These are phyloP conservation scores for Phylloboletellus chloephorus DNA, from an alignment of 1,284 basidiomycete genomes.

Conservation along the genomic window DNA sequence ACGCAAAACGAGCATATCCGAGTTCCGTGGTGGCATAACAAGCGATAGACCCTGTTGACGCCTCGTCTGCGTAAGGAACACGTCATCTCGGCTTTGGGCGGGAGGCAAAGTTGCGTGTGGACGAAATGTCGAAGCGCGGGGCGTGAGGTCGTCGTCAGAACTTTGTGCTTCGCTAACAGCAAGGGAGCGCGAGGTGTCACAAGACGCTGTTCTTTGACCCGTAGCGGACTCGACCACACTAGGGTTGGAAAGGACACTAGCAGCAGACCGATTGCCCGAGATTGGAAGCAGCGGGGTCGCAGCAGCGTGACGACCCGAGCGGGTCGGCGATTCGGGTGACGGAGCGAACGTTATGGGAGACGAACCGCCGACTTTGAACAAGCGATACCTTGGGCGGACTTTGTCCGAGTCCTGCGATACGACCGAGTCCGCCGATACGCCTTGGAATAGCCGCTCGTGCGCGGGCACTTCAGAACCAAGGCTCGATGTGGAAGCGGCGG, in stretches of 20 bases:
- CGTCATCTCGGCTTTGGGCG: background rate
- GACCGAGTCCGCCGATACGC: conserved; percentile 9
- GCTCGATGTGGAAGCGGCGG: conserved; percentile 26
- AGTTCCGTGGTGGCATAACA: conserved; percentile 13
- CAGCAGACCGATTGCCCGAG: conserved; percentile 9
- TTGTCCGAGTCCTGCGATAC: conserved; percentile 10
- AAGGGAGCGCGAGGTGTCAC: conserved; percentile 9
- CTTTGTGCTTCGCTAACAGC: conserved; percentile 5
- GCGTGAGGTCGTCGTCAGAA: conserved; percentile 26
- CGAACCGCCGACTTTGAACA: conserved; percentile 1
- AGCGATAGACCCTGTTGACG: conserved; percentile 16
- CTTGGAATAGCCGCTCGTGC: conserved; percentile 25
- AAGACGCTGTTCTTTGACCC: conserved; percentile 5
- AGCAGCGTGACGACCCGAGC: conserved; percentile 1
- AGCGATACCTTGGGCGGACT: background rate
- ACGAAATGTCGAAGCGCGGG: conserved; percentile 19
- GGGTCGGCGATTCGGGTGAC: background rate
- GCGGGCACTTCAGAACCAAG: conserved; percentile 28
- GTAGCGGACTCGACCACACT: conserved; percentile 5
- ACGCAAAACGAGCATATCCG: conserved; percentile 6
- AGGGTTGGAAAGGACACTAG: conserved; percentile 1
- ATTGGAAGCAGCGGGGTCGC: conserved; percentile 4
- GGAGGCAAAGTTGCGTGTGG: background rate
- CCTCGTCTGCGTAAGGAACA: conserved; percentile 1
- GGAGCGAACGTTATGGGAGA: conserved; percentile 10